Evolutionary conservation across 169 alveolate species (phyloP).

Genomic region (Prorocentrum cordatum): DNA sequence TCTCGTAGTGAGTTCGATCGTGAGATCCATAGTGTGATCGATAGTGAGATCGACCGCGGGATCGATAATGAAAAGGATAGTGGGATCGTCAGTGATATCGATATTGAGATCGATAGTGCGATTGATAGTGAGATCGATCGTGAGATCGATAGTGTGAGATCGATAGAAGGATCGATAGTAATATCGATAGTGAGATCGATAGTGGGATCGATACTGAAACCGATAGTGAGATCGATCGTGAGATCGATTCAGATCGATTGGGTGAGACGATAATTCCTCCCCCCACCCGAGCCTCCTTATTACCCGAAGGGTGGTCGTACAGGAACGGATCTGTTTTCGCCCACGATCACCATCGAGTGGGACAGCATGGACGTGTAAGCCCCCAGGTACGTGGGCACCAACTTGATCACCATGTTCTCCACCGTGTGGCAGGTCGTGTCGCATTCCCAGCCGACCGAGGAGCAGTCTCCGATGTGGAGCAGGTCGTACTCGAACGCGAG

Average conservation of each 20-base stretch:
- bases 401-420: constrained; percentile 25
- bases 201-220: background rate
- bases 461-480: background rate
- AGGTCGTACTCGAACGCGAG: constrained; percentile 17
- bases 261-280: background rate
- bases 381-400: constrained; percentile 3
- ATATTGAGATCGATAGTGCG: no score
- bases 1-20: no score
- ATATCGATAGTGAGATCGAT: background rate
- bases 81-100: no score
- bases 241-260: background rate
- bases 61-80: no score
- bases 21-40: no score
- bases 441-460: constrained; percentile 1
- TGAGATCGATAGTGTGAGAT: background rate
- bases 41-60: no score
- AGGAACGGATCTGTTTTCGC: no score
- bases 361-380: constrained; percentile 1
- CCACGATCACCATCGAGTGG: background rate
- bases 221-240: background rate
- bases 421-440: constrained; percentile 21
- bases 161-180: background rate
- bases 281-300: background rate
- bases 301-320: no score
- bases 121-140: no score